phyloP scores from a whole-genome alignment of 495 filamentous ascomycete genomes.

The Tuber indicum region DNA sequence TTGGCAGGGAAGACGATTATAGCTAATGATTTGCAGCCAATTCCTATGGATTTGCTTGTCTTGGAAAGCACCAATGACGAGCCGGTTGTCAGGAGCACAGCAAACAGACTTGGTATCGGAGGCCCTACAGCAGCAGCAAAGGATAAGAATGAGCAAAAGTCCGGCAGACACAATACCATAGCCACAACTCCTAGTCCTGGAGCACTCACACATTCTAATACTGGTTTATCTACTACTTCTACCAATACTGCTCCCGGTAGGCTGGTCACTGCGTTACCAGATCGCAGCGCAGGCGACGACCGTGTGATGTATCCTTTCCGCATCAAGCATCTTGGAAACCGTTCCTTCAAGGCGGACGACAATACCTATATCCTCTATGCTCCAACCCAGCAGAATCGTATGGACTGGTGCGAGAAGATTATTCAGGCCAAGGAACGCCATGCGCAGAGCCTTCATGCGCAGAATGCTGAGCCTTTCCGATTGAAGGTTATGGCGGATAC shows the following conservation, averaged over 20 bases:
- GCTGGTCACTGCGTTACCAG: constrained; percentile 42
- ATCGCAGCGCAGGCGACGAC: constrained; percentile 60
- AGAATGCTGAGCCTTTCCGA: constrained; percentile 95
- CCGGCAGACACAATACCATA: constrained; percentile 33
- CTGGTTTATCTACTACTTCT: constrained; percentile 43
- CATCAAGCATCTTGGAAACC: constrained; percentile 90
- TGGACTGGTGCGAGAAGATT: constrained; percentile 90
- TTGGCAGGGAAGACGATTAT: neutral
- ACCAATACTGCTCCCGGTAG: constrained; percentile 36
- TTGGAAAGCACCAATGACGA: constrained; percentile 88
- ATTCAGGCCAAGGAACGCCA: constrained; percentile 89
- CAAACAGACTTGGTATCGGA: constrained; percentile 55
- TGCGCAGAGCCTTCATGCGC: constrained; percentile 75
- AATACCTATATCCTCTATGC: constrained; percentile 78
- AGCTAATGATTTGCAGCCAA: constrained; percentile 51
- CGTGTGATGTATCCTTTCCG: constrained; percentile 89
- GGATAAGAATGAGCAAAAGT: constrained; percentile 18
- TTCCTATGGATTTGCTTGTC: constrained; percentile 92
- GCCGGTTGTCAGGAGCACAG: constrained; percentile 62
- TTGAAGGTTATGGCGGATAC: constrained; percentile 85
- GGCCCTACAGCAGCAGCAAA: constrained; percentile 54
- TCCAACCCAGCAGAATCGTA: constrained; percentile 60
- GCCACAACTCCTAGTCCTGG: constrained; percentile 50
- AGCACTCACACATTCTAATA: constrained; percentile 59
- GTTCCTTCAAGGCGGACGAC: constrained; percentile 42